A percentile compares a stretch with the other conserved stretches of the same genome.
phyloP scores from a whole-genome alignment of 2,329 filamentous ascomycete genomes.

The Laburnicola sp. region DNA sequence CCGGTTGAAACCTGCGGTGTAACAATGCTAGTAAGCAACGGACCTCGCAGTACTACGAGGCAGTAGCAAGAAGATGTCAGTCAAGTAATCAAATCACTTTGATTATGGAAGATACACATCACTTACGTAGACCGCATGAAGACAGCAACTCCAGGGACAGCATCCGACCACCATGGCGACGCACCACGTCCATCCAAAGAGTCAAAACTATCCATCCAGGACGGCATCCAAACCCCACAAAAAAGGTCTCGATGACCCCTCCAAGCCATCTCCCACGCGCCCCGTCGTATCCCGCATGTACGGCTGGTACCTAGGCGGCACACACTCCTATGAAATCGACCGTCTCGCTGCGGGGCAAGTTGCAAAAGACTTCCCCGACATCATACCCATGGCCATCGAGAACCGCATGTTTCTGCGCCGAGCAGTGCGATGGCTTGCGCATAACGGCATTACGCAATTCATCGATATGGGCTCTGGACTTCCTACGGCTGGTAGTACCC shows the following conservation, averaged over 20 bases:
- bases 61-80: too few species aligned
- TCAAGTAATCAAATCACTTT: too few species aligned
- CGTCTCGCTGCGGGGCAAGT: conserved; percentile 4
- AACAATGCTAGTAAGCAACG: too few species aligned
- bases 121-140: too few species aligned
- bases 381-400: conserved; percentile 5
- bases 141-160: too few species aligned
- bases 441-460: conserved; percentile 14
- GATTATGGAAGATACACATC: too few species aligned
- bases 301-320: conserved; percentile 11
- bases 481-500: conserved; percentile 12
- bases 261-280: conserved; percentile 3
- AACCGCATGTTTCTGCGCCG: conserved; percentile 12
- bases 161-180: too few species aligned
- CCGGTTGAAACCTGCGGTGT: neutral
- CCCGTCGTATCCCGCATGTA: conserved; percentile 14
- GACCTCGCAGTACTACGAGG: too few species aligned
- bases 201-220: neutral
- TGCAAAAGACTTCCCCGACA: conserved; percentile 2
- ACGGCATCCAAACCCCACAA: neutral
- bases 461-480: conserved; percentile 17
- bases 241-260: conserved; percentile 2
- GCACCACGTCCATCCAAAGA: neutral
- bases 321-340: conserved; percentile 6
- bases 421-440: conserved; percentile 8